Evolutionary conservation across 1,284 basidiomycete genomes (phyloP).

Genomic region (Tilletia walkeri): DNA sequence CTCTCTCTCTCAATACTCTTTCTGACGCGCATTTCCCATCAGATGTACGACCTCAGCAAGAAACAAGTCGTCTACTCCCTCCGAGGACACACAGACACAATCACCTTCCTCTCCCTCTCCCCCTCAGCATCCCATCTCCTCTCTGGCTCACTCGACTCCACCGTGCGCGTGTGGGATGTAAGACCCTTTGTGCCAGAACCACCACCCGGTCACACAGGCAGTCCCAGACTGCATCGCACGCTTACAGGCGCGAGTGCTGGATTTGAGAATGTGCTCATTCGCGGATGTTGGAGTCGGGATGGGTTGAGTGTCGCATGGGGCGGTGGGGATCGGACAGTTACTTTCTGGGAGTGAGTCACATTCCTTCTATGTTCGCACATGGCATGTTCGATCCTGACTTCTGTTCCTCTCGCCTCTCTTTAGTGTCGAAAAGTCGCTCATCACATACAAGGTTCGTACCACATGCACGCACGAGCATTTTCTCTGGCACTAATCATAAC

Average conservation of each 20-base stretch:
- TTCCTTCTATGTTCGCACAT: not conserved
- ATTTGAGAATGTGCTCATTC: constrained; percentile 49
- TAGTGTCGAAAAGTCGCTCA: constrained; percentile 35
- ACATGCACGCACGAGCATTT: not conserved
- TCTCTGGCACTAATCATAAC: not conserved
- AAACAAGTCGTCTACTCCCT: constrained; percentile 42
- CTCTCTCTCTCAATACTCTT: not conserved
- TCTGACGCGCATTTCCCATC: not conserved
- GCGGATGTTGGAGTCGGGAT: constrained; percentile 42
- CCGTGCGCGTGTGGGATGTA: constrained; percentile 54
- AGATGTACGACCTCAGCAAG: constrained; percentile 44
- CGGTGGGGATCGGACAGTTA: constrained; percentile 49
- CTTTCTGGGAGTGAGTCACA: constrained; percentile 45
- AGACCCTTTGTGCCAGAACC: constrained; percentile 53
- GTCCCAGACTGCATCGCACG: constrained; percentile 46
- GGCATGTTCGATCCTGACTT: not conserved
- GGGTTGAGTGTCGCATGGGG: constrained; percentile 46
- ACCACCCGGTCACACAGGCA: constrained; percentile 30
- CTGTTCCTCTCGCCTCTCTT: not conserved
- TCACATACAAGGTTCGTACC: constrained; percentile 42
- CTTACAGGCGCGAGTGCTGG: constrained; percentile 47
- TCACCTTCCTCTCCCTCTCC: constrained; percentile 43
- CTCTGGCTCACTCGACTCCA: constrained; percentile 48
- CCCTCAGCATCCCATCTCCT: constrained; percentile 52
- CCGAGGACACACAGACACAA: constrained; percentile 42